Evolutionary conservation across 306 rosid species (phyloP).

Genomic region (Prosopis cineraria): DNA sequence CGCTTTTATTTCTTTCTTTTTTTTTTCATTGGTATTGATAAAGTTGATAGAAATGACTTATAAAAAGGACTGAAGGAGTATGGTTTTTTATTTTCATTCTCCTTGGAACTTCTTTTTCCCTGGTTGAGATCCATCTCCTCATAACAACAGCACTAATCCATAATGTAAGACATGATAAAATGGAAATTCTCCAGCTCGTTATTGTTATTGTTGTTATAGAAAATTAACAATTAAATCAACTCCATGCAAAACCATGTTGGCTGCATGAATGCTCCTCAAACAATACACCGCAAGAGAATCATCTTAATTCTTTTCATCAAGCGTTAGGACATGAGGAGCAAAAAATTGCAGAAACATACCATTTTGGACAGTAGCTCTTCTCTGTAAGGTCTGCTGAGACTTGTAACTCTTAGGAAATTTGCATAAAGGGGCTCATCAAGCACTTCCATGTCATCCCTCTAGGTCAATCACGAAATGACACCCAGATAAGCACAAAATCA

Average conservation of each 20-base stretch:
- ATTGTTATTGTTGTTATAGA: no score
- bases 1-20: no score
- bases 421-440: conserved; percentile 85
- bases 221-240: conserved; percentile 1
- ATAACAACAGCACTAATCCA: no score
- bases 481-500: not conserved
- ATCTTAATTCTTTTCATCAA: not conserved
- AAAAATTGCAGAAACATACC: conserved; percentile 45
- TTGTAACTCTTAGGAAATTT: conserved; percentile 65
- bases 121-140: no score
- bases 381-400: conserved; percentile 72
- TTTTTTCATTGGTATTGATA: no score
- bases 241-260: not conserved
- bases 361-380: conserved; percentile 60
- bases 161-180: no score
- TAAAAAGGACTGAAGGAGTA: no score
- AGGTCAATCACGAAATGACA: conserved; percentile 10
- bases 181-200: no score
- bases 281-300: conserved; percentile 8
- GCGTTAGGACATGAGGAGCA: not conserved
- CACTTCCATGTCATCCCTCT: conserved; percentile 85
- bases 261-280: not conserved
- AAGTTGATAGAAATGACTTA: no score
- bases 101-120: no score
- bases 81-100: no score